Conservation (phyloP, 140 eudicot genomes). For the Stevia rebaudiana region DNA sequence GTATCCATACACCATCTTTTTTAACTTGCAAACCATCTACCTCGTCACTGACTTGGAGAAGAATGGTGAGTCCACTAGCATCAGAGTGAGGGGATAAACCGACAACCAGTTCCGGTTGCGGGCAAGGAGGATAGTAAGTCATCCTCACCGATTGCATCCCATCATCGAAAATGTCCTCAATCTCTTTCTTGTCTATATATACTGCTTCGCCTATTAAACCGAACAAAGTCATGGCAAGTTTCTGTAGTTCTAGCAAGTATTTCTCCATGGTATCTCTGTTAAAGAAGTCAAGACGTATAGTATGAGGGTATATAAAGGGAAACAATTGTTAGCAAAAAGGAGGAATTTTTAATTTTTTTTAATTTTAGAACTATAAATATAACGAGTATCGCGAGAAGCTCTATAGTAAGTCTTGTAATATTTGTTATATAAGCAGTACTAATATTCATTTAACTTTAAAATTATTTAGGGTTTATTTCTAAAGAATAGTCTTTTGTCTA, state of each 20-base stretch:
- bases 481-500: too few relatives aligned
- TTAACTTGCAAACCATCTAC: constrained; percentile 10
- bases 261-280: not conserved
- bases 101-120: constrained; percentile 2
- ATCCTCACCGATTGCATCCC: constrained; percentile 9
- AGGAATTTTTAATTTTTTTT: too few relatives aligned
- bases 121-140: constrained; percentile 14
- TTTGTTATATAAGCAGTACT: too few relatives aligned
- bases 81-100: constrained; percentile 6
- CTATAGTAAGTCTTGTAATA: too few relatives aligned
- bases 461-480: too few relatives aligned
- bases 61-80: constrained; percentile 3
- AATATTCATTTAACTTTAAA: too few relatives aligned
- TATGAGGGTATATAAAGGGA: too few relatives aligned
- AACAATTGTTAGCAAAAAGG: too few relatives aligned
- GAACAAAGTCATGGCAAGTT: not conserved
- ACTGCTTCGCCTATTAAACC: not conserved
- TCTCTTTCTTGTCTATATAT: not conserved
- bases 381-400: too few relatives aligned
- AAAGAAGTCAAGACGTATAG: too few relatives aligned
- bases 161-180: not conserved
- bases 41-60: constrained; percentile 4
- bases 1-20: constrained; percentile 4
- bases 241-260: not conserved
- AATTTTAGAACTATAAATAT: too few relatives aligned